Evolutionary conservation across 2,329 filamentous ascomycete species (phyloP), one percentile per base, ranked within the genome.

Genomic region (Ophiosphaerella herpotricha): DNA sequence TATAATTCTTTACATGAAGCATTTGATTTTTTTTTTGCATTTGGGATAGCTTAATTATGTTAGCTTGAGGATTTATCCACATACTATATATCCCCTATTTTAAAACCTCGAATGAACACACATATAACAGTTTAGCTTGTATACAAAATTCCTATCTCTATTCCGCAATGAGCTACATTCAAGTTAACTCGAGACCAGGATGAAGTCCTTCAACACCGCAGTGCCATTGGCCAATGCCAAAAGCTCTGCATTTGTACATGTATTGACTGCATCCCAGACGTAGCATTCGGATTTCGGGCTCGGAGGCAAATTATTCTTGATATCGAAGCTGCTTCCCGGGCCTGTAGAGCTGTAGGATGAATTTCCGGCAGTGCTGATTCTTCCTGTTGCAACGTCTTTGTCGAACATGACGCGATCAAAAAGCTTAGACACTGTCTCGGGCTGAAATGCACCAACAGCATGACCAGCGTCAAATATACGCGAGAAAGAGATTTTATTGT

Each of bases 341-440:
- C 53, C 49, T 7, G 21, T 38, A 9, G 52, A 43, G 33, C 44
- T 51, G 14, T 56, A 56, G 8, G 29, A 38, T 8, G 43, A 33
- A 29, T 57, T 50, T 4, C 34, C 16, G 2, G 14, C 31, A 11
- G 41, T 43, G 8, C 33, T 40, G 8, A 47, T 34, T 6, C 55
- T 62, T 5, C 80, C 80, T 2, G 77, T 78, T 12, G 76, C 76
- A 45, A 84, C 68, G 47, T 81, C 78, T 24, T 67, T 58, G 23
- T 75, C 71, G 3, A 59, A 48, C 55, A 81, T 70, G 9, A 74
- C 74, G 9, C 80, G 73, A 6, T 75, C 74, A 61, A 82, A 82
- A 47, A 82, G 73, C 3, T 75, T 75, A 48, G 79, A 81, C 0
- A 75, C 74, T 0, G 80, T 79, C 57, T 82, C 57, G 32, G 71